Base-by-base conservation (phyloP, 1,284 basidiomycete species). In the Microbotryum intermedium region DNA sequence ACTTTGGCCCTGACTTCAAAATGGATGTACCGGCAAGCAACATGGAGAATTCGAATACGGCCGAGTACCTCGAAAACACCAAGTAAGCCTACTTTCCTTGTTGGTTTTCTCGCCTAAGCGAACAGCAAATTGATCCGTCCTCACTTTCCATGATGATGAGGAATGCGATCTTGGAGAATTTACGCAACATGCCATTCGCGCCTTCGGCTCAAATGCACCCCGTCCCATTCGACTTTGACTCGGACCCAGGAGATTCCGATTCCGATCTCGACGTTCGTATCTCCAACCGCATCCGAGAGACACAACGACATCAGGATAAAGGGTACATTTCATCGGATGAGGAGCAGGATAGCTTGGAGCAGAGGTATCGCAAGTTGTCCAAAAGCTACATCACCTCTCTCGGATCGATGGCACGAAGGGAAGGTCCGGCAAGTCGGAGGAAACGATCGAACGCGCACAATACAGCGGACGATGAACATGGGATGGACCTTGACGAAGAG, bases 1-100 rank as follows among this genome's bases (percentile, higher is more conserved):
- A 93, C 84, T 98, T 93, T 74, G 94, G 93, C 0, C 95, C 95
- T 16, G 81, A 92, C 60, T 98, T 94, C 77, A 83, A 93, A 68
- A 80, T 98, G 30, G 91, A 97, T 71, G 93, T 98, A 3, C 81
- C 85, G 11, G 81, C 81, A 61, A 97, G 87, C 67, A 97, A 97
- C 72, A 90, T 95, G 85, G 92, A 95, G 64, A 91, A 98, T 73
- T 77, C 89, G 71, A 98, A 98, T 74, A 76, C 87, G 58, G 83
- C 83, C 67, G 86, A 92, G 70, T 90, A 89, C 51, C 76, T 98
- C 23, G 86, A 95, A 61, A 81, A 81, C 62, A 84, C 95, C 55
- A 83, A 85, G 84, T 87, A 67, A 66, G 72, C 63, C 20, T 13
- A 26, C 1, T 11, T 25, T 29, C 23, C 29, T 59, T 45, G 53